A percentile compares a stretch with the other conserved stretches of the same genome.
Evolutionary conservation across 345 rosid genomes (phyloP).

Genomic region (Ceriops zippeliana): DNA sequence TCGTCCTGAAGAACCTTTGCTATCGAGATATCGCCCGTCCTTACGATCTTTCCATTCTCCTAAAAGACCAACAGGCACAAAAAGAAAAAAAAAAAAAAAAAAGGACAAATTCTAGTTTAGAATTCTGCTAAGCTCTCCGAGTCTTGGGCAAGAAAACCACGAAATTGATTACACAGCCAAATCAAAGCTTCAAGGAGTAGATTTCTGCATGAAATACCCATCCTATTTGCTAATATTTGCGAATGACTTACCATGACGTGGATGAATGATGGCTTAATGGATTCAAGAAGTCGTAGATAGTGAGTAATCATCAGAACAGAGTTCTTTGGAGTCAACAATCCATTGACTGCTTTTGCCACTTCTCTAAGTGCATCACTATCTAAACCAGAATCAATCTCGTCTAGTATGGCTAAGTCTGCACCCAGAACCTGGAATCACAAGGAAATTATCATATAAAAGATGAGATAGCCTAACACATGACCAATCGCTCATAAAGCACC

Average conservation of each 20-base stretch:
- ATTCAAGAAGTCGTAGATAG: constrained; percentile 72
- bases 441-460: background rate
- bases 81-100: background rate
- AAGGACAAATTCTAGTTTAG: background rate
- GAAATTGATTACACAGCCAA: background rate
- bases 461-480: too few relatives aligned
- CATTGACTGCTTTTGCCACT: constrained; percentile 92
- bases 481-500: too few relatives aligned
- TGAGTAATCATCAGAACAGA: constrained; percentile 93
- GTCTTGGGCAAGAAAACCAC: background rate
- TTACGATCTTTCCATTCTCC: constrained; percentile 86
- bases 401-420: constrained; percentile 84
- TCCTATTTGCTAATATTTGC: background rate
- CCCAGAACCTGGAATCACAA: constrained; percentile 63
- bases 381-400: constrained; percentile 96
- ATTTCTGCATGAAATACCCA: background rate
- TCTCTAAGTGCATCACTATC: constrained; percentile 92
- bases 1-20: constrained; percentile 73
- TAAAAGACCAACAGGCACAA: constrained; percentile 24
- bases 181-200: background rate
- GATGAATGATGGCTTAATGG: constrained; percentile 69
- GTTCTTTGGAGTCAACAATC: constrained; percentile 72
- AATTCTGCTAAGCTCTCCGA: background rate
- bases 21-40: constrained; percentile 72
- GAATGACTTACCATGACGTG: constrained; percentile 75